Conservation (phyloP, 805 yeast genomes). For the Sugiyamaella smithiae region DNA sequence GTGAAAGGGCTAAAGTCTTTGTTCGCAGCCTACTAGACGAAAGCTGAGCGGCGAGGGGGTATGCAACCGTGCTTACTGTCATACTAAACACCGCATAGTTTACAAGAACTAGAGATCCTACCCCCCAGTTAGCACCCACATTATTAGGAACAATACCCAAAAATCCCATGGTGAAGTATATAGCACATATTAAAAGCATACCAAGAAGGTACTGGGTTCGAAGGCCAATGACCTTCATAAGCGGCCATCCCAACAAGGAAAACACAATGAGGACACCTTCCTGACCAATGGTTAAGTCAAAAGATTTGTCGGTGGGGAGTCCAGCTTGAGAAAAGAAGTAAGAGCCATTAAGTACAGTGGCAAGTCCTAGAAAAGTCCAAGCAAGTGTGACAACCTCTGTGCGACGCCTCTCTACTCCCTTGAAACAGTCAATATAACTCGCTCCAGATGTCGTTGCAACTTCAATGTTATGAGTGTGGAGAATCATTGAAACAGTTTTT, state of each 20-base stretch:
- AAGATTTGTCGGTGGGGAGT: constrained; percentile 32
- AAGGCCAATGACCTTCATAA: constrained; percentile 6
- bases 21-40: constrained; percentile 41
- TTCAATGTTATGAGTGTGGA: constrained; percentile 42
- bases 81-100: constrained; percentile 35
- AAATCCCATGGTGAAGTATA: constrained; percentile 15
- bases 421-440: constrained; percentile 43
- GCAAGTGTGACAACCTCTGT: constrained; percentile 49
- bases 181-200: background rate
- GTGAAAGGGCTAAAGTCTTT: constrained; percentile 42
- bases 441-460: constrained; percentile 11
- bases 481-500: constrained; percentile 44
- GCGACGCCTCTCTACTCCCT: constrained; percentile 45
- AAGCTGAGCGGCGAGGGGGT: constrained; percentile 30
- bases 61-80: constrained; percentile 29
- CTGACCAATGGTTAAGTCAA: constrained; percentile 47
- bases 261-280: constrained; percentile 47
- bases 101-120: constrained; percentile 3
- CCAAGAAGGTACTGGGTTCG: constrained; percentile 8
- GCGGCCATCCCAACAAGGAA: background rate
- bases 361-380: constrained; percentile 35
- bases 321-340: constrained; percentile 46
- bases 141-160: constrained; percentile 18
- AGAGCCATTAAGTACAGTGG: background rate
- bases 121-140: constrained; percentile 9